Evolutionary conservation across 345 rosid genomes (phyloP), one percentile per base, ranked within the genome.

Genomic region (Camelina neglecta): DNA sequence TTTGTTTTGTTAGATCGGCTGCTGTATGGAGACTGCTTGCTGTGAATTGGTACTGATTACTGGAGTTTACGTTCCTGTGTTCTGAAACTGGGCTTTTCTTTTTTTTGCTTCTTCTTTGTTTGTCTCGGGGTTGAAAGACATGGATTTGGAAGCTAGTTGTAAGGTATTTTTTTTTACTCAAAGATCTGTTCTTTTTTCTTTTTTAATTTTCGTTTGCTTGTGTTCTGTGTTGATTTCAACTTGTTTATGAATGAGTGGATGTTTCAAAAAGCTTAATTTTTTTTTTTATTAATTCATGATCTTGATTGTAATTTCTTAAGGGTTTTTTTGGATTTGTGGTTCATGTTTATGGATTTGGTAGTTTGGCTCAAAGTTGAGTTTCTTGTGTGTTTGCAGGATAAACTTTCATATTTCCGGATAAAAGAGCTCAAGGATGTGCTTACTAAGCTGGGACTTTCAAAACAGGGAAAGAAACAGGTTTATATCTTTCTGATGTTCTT

Each of bases 381-480:
- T 44, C 3, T 29, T 54, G 47, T 67, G 57, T 73, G n/a, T 61
- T 29, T 84, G 69, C 75, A 95, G 99, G 96, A 90, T 8, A 90
- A 92, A 53, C 80, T 95, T 83, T 82, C 88, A 9, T 84, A 85
- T 77, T 95, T 95, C 70, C 90, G 99, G 65, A 89, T 95, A 69
- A 95, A 87, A 80, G 99, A 95, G 87, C 97, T 95, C 41, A 95
- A 95, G 88, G 96, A 92, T 86, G 94, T 91, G 71, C 87, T 95
- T n/a, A 84, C 89, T 69, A 89, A 86, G 62, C 79, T 95, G 53
- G 93, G 96, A 66, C 97, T 92, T 70, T 87, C 99, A 58, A 95
- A 95, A 83, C 99, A 95, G 80, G 99, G 99, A 66, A 92, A 88
- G 86, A 95, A 92, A 75, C 98, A 92, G 96, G 99, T 92, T 63